These are phyloP conservation scores for Neurospora sp. DNA, from an alignment of 495 filamentous ascomycete genomes.

Conservation along the genomic window DNA sequence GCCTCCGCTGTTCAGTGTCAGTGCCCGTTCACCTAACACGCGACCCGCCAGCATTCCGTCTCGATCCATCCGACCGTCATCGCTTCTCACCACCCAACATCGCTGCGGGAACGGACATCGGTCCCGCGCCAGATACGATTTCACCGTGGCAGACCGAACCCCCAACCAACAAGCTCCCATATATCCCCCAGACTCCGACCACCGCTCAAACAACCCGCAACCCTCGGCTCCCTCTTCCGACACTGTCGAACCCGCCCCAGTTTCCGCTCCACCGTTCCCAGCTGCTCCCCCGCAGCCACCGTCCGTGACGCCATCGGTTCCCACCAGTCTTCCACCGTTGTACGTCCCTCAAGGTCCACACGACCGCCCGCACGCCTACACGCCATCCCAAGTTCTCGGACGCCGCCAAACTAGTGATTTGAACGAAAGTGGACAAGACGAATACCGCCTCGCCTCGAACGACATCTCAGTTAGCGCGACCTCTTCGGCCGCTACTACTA, in stretches of 20 bases:
- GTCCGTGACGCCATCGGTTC: slow-evolving; percentile 3
- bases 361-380: slow-evolving; percentile 3
- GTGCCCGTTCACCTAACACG: not conserved
- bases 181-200: slow-evolving; percentile 25
- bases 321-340: not conserved
- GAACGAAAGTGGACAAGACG: slow-evolving; percentile 12
- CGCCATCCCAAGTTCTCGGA: slow-evolving; percentile 13
- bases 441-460: not conserved
- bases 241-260: slow-evolving; percentile 23
- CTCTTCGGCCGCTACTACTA: slow-evolving; percentile 3
- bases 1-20: not conserved
- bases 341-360: not conserved
- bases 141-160: slow-evolving; percentile 28
- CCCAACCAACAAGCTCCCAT: slow-evolving; percentile 13
- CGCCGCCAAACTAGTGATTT: slow-evolving; percentile 14
- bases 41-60: not conserved
- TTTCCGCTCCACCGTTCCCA: slow-evolving; percentile 11
- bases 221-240: slow-evolving; percentile 23
- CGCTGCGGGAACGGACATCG: slow-evolving; percentile 18
- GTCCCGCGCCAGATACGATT: slow-evolving; percentile 18
- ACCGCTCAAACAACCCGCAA: slow-evolving; percentile 36
- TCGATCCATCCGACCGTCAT: not conserved
- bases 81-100: not conserved
- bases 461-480: not conserved
- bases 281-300: slow-evolving; percentile 10